Evolutionary conservation across 1,284 basidiomycete genomes (phyloP), one percentile per base, ranked within the genome.

Genomic region (Microbotryum intermedium): DNA sequence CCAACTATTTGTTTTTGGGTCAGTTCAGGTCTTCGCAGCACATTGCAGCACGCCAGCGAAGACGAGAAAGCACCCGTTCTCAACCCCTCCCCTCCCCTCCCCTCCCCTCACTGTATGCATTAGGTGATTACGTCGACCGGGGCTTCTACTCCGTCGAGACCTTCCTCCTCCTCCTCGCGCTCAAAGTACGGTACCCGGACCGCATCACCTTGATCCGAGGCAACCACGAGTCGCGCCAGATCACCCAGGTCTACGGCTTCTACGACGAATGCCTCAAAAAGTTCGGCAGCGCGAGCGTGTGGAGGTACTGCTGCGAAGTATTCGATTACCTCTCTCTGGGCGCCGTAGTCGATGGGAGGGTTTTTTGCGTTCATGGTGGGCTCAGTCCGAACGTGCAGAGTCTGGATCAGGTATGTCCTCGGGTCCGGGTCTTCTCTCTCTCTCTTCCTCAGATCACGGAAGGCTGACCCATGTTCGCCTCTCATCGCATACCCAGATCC

Each of bases 1-100:
- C 94, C 10, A 94, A 91, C 74, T 98, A 98, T 76, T 85, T 98
- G 59, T 98, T 98, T 80, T 94, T 98, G 88, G 93, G 91, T 92
- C 64, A 71, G 85, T n/a, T n/a, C n/a, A n/a, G 34, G 9, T 39
- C 34, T 39, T 16, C 5, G 34, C 77, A 30, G 49, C 26, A 21
- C 44, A 49, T 20, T 44, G n/a, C n/a, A 34, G n/a, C 42, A 29
- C n/a, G 18, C 54, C 29, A 13, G 3, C 20, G 7, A 18, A 10
- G n/a, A n/a, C n/a, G n/a, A n/a, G n/a, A n/a, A n/a, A n/a, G n/a
- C n/a, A n/a, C n/a, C n/a, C n/a, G n/a, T n/a, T n/a, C n/a, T n/a
- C n/a, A n/a, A n/a, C n/a, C n/a, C n/a, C n/a, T n/a, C n/a, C n/a
- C n/a, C n/a, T n/a, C 11, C 20, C 20, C 9, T 55, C 25, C 43